Evolutionary conservation across 805 yeast species (phyloP), one percentile per base, ranked within the genome.

Genomic region (Cyberlindnera americana): DNA sequence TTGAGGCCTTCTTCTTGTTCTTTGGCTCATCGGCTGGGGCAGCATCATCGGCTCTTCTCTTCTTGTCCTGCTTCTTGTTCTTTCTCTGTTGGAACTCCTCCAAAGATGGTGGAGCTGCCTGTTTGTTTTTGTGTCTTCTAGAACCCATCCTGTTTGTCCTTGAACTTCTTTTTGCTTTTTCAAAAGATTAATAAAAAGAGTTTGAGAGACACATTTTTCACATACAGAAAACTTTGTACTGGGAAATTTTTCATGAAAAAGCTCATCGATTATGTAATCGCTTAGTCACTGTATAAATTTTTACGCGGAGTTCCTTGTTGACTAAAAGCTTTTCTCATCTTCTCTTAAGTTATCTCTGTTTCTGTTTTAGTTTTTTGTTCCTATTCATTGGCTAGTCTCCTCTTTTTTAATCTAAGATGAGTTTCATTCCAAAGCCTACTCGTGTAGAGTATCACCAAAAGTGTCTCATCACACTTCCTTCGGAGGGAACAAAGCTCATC

Each of bases 71-170:
- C 40, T 59, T 62, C 46, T 56, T 63, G 23, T 54, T 59, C 35
- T 57, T 60, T 37, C 67, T 70, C 54, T 66, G 76, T 46, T 73
- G 72, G 61, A 90, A 81, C 56, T 91, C 96, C 32, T 91, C 98
- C 47, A 81, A 69, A 6, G 89, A 60, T 25, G 96, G 96, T 52
- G 98, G 98, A 43, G 76, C 85, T 33, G 88, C 93, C 68, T 91
- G 98, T 72, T 87, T 91, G 56, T 87, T 83, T 65, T 83, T 88
- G 43, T 87, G 86, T 70, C 86, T 82, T 77, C 96, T 83, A 46
- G 68, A 66, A 62, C 98, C 98, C 95, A 90, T 37, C 19, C 18
- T 29, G n/a, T 29, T 11, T 18, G 5, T 18, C 6, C n/a, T 6
- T 19, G 14, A 18, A 12, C 10, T 26, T 10, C 30, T 23, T 14